A percentile compares a stretch with the other conserved stretches of the same genome.
Evolutionary conservation across 2,329 filamentous ascomycete species (phyloP).

Genomic region (Ophiocordyceps polyrhachis-furcata): DNA sequence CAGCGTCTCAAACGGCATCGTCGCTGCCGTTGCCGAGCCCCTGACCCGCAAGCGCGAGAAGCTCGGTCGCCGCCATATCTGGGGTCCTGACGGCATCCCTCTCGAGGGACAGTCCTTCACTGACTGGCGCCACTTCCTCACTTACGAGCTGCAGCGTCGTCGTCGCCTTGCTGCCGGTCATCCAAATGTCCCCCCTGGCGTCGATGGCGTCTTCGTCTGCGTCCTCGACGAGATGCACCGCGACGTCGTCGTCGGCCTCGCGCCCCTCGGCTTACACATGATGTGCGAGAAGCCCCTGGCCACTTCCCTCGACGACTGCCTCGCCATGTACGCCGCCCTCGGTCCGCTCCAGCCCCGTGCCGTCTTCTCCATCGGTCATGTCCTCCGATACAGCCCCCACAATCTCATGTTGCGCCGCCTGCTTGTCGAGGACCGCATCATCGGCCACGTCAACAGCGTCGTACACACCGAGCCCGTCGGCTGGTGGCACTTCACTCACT

Average conservation of each 20-base stretch:
- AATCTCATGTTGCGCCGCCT: slow-evolving; percentile 71
- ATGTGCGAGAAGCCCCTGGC: slow-evolving; percentile 93
- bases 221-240: slow-evolving; percentile 81
- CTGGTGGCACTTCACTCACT: slow-evolving; percentile 90
- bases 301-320: slow-evolving; percentile 58
- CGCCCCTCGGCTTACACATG: slow-evolving; percentile 55
- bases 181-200: slow-evolving; percentile 25
- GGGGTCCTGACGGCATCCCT: slow-evolving; percentile 30
- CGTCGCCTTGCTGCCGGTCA: slow-evolving; percentile 29
- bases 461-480: slow-evolving; percentile 91
- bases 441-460: slow-evolving; percentile 72
- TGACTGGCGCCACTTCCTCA: slow-evolving; percentile 59
- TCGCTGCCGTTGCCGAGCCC: slow-evolving; percentile 70
- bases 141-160: slow-evolving; percentile 48
- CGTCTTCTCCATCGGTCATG: slow-evolving; percentile 85
- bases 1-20: slow-evolving; percentile 44
- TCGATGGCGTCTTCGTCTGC: slow-evolving; percentile 44
- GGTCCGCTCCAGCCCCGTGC: slow-evolving; percentile 12
- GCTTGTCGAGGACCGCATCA: slow-evolving; percentile 51
- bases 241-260: slow-evolving; percentile 58
- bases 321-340: slow-evolving; percentile 50
- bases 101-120: slow-evolving; percentile 48
- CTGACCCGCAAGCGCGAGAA: slow-evolving; percentile 54
- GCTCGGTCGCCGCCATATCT: slow-evolving; percentile 57
- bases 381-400: slow-evolving; percentile 81